Percentiles rank a stretch among this genome's conserved stretches.
phyloP scores from a whole-genome alignment of 306 rosid species.

The Acacia crassicarpa region DNA sequence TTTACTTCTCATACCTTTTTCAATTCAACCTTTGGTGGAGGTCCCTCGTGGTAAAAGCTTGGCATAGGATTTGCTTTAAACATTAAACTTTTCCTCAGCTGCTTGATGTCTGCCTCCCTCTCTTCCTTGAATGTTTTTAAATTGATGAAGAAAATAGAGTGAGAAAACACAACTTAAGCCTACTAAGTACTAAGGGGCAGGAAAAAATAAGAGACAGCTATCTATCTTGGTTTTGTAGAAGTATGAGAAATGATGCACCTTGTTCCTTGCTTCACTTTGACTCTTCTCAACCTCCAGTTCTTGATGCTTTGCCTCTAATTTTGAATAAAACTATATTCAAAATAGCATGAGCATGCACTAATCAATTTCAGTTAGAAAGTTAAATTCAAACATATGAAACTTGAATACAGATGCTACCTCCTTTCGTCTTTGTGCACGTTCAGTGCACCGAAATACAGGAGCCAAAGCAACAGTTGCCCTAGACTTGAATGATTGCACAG shows the following conservation, averaged over 20 bases:
- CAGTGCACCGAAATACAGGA: conserved; percentile 71
- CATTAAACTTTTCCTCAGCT: conserved; percentile 83
- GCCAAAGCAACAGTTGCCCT: conserved; percentile 69
- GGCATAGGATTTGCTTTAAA: conserved; percentile 99
- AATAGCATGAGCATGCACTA: conserved; percentile 24
- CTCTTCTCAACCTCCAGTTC: conserved; percentile 87
- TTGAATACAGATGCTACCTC: conserved; percentile 59
- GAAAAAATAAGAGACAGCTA: not conserved
- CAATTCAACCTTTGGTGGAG: conserved; percentile 91
- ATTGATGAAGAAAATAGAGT: conserved; percentile 28
- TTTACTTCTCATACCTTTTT: conserved; percentile 65
- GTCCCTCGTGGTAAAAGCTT: conserved; percentile 93
- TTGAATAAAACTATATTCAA: conserved; percentile 64
- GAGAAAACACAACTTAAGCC: conserved; percentile 10
- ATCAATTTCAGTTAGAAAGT: conserved; percentile 17
- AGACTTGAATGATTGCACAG: conserved; percentile 51
- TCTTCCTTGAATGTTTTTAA: conserved; percentile 73
- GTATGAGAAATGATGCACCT: conserved; percentile 55
- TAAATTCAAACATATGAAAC: conserved; percentile 28
- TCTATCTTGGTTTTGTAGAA: conserved; percentile 12
- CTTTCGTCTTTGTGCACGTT: conserved; percentile 90
- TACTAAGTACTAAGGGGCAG: conserved; percentile 6
- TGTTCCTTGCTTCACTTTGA: conserved; percentile 86
- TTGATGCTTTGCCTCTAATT: conserved; percentile 87
- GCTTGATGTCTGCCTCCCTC: conserved; percentile 77